Base-by-base conservation (phyloP, 2,329 filamentous ascomycete genomes). In the Coniochaeta sp. region DNA sequence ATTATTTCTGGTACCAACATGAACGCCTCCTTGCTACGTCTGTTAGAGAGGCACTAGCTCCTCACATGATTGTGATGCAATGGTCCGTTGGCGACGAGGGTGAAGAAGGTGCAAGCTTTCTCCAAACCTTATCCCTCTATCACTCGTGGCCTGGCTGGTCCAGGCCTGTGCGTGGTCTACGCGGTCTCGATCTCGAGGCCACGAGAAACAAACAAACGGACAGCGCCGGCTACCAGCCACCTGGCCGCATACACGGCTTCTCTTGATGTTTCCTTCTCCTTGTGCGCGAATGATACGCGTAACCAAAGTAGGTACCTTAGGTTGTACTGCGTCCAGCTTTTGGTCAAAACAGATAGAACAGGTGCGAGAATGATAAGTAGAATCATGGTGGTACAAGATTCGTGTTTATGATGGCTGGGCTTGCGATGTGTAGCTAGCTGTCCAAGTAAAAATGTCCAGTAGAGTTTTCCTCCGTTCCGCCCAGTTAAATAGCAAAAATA, bases 31-130 rank as follows among this genome's bases (percentile, higher is more conserved):
- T 5, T 33, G 9, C 31, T 8, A 33, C 5, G n/a, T 33, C 31
- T 33, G 31, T 12, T 33, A 14, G 5, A 12, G 13, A 33, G 31
- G 14, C 45, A 8, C 26, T 48, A 31, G 45, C 45, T 10, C n/a
- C 6, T 48, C 45, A 48, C 45, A 48, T 48, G 45, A 48, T 5
- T 13, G 45, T 48, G 45, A 48, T 31, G 26, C 26, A 20, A 48
- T 27, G 45, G 45, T 48, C 45, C 12, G 45, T 48, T 48, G 45
- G 45, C 24, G 26, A 48, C 28, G 20, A 18, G 3, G 28, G n/a
- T 30, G 45, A 16, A 31, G 45, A 32, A 32, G n/a, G 30, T 32
- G 30, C 30, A 9, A 32, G n/a, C 18, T 6, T 26, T 22, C 26
- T 10, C 12, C 38, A 42, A 42, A 42, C 38, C 38, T 42, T 42